Evolutionary conservation across 208 protist species (phyloP), one percentile per base, ranked within the genome.

Genomic region (Tritrichomonas foetus): DNA sequence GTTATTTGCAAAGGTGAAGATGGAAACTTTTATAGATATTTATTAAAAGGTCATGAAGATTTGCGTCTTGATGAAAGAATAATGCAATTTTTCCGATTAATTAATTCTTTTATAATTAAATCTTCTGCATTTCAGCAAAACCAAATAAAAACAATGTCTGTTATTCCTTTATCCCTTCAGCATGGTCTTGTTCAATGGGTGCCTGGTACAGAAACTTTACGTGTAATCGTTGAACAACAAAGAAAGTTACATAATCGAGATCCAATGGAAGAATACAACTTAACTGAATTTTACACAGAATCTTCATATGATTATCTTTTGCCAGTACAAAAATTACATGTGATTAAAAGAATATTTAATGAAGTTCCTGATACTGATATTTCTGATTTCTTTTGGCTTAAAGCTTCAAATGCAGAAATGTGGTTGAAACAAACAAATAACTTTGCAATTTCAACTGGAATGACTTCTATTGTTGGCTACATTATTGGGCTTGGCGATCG

Each of bases 1-100:
- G 57, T 93, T n/a, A 27, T 69, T 5, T 20, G 66, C 41, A 16
- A 25, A 30, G 89, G 89, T 33, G 49, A 66, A 72, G 41, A 93
- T 93, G 89, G 89, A n/a, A 72, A 74, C 39, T 69, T 57, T 33
- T 93, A 72, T 72, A 50, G 72, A 64, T 93, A 93, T 49, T 27
- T 93, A 50, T 25, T 93, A 13, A 93, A 93, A 93, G 50, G 55
- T 2, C 89, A 69, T 47, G 89, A 93, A 69, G 89, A 93, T 69
- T 16, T 93, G 1, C 30, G 57, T 69, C 30, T 93, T 3, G 89
- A 93, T 93, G 89, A 93, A 49, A 14, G 89, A 22, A 69, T 93
- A 20, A 93, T 93, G 89, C 89, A 93, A 36, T 93, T 93, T 41
- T 93, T 93, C 47, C 5, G 78, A 20, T 36, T 89, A 44, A 89